A percentile compares a stretch with the other conserved stretches of the same genome.
These are phyloP conservation scores for Colletotrichum tropicale DNA, from an alignment of 2,329 filamentous ascomycete species.

Conservation along the genomic window DNA sequence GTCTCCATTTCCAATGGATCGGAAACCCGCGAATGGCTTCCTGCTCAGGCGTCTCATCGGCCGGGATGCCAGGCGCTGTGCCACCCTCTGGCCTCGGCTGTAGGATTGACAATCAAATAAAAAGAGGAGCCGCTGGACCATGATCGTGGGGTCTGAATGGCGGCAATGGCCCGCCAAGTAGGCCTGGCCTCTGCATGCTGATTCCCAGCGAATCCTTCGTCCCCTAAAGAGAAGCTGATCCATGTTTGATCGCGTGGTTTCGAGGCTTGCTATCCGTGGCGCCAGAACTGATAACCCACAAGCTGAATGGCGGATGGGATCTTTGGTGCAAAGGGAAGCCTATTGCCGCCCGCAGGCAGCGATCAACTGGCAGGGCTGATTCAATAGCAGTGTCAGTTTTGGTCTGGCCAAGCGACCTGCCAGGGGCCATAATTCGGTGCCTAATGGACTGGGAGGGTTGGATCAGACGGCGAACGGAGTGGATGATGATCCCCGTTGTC, in stretches of 20 bases:
- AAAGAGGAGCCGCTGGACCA: background rate
- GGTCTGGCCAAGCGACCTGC: background rate
- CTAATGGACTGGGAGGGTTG: background rate
- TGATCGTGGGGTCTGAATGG: background rate
- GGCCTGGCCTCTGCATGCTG: background rate
- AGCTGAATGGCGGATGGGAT: background rate
- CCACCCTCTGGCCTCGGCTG: background rate
- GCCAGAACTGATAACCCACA: background rate
- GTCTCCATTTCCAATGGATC: background rate
- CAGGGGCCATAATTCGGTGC: background rate
- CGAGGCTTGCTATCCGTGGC: background rate
- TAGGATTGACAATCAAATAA: background rate
- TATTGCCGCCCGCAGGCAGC: background rate
- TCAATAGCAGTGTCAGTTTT: background rate
- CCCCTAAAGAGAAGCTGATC: background rate
- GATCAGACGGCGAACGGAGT: background rate
- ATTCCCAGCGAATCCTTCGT: background rate
- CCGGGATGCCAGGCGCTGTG: background rate
- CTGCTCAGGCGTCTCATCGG: background rate
- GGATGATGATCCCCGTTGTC: background rate
- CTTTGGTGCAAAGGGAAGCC: background rate
- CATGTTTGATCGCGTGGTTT: background rate
- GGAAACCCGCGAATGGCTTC: constrained; percentile 1
- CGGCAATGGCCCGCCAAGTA: background rate
- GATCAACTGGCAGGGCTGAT: background rate